Conservation (phyloP, 306 rosid genomes). For the Heteromeles arbutifolia region DNA sequence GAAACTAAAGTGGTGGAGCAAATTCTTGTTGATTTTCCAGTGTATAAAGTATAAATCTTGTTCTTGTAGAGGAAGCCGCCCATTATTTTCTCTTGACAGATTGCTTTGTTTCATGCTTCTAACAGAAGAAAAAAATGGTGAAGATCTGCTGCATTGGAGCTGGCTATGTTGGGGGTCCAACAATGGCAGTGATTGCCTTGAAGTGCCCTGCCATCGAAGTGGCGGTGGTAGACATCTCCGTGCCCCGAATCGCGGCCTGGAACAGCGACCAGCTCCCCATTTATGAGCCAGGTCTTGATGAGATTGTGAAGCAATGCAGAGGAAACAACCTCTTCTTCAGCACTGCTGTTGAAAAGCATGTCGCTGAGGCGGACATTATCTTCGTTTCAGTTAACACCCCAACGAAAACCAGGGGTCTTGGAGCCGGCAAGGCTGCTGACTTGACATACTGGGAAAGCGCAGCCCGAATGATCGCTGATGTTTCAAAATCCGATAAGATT, state of each 20-base stretch:
- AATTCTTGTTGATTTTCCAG: neutral
- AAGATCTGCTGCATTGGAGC: constrained; percentile 88
- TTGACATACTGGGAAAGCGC: constrained; percentile 88
- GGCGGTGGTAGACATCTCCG: constrained; percentile 70
- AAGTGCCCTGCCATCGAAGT: constrained; percentile 71
- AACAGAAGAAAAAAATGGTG: constrained; percentile 42
- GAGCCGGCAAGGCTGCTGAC: constrained; percentile 85
- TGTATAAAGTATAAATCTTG: neutral
- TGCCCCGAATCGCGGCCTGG: constrained; percentile 68
- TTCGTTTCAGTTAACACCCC: constrained; percentile 80
- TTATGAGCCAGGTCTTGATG: constrained; percentile 73
- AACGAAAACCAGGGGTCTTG: constrained; percentile 60
- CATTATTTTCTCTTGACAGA: neutral
- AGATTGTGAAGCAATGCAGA: constrained; percentile 61
- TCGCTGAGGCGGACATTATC: constrained; percentile 65
- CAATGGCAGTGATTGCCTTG: constrained; percentile 80
- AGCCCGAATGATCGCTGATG: constrained; percentile 71
- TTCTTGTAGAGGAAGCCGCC: neutral
- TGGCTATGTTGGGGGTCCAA: constrained; percentile 83
- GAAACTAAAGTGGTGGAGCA: neutral
- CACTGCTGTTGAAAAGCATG: constrained; percentile 64
- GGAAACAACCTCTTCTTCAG: constrained; percentile 75
- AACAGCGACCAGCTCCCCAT: constrained; percentile 72
- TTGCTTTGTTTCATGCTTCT: constrained; percentile 10
- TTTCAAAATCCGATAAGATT: constrained; percentile 55